phyloP scores from a whole-genome alignment of 2,329 filamentous ascomycete genomes.

The Colletotrichum sp. region DNA sequence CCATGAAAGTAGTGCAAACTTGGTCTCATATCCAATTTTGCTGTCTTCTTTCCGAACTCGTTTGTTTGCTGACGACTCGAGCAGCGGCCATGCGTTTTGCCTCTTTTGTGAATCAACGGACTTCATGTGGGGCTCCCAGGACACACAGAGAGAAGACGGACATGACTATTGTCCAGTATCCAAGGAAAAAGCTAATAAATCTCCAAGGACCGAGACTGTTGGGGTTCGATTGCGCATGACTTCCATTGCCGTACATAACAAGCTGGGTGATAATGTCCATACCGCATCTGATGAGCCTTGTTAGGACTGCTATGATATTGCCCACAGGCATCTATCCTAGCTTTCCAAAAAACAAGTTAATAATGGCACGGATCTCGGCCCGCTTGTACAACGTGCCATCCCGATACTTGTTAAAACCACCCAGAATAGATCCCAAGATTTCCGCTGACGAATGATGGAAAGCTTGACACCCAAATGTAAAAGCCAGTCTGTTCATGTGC shows the following conservation, averaged over 20 bases:
- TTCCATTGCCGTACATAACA: background rate
- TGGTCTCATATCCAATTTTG: background rate
- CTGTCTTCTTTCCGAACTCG: background rate
- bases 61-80: background rate
- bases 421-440: too few species aligned
- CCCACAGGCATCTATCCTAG: too few species aligned
- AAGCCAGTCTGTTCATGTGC: too few species aligned
- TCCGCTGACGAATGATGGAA: too few species aligned
- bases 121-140: background rate
- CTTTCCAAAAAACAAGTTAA: too few species aligned
- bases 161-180: background rate
- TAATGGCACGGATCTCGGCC: too few species aligned
- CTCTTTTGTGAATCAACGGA: background rate
- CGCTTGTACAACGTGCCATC: too few species aligned
- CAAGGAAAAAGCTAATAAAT: background rate
- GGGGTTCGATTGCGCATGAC: background rate
- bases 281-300: background rate
- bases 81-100: background rate
- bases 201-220: background rate
- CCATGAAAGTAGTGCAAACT: fast-evolving
- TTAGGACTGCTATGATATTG: too few species aligned
- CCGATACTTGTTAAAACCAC: too few species aligned
- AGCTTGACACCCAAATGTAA: too few species aligned
- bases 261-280: background rate
- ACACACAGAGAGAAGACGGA: background rate